A percentile compares a stretch with the other conserved stretches of the same genome.
Evolutionary conservation across 1,139 yeast genomes (phyloP).

Genomic region (Pichia sp.): DNA sequence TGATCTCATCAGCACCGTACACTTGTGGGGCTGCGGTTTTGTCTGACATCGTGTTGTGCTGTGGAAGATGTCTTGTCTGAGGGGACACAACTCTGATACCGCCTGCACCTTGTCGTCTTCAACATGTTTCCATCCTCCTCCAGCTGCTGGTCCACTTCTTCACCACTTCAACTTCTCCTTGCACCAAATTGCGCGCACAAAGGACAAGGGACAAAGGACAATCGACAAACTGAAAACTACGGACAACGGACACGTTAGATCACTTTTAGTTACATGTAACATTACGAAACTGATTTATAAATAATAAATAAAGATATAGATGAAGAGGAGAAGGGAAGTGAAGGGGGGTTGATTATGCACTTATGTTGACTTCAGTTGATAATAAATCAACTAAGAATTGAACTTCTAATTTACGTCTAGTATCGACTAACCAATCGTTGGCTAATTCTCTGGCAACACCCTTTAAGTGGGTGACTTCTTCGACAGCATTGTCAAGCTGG

Average conservation of each 20-base stretch:
- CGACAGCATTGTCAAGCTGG: slow-evolving; percentile 83
- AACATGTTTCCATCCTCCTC: too few relatives aligned
- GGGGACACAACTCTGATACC: too few relatives aligned
- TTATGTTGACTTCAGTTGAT: slow-evolving; percentile 47
- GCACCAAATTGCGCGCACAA: too few relatives aligned
- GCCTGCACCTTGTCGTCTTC: too few relatives aligned
- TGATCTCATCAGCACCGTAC: slow-evolving; percentile 77
- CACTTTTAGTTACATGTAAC: too few relatives aligned
- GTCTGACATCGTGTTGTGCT: slow-evolving; percentile 14
- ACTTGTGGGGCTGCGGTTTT: slow-evolving; percentile 41
- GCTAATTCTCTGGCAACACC: slow-evolving; percentile 95
- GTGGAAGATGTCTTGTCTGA: too few relatives aligned
- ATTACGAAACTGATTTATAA: too few relatives aligned
- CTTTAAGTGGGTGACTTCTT: slow-evolving; percentile 83
- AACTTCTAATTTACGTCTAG: slow-evolving; percentile 85
- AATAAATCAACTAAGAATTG: slow-evolving; percentile 72
- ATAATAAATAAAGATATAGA: not conserved
- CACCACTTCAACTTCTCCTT: too few relatives aligned
- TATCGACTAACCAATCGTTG: slow-evolving; percentile 86
- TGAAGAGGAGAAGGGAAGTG: not conserved
- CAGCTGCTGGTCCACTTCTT: too few relatives aligned
- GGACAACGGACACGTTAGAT: too few relatives aligned
- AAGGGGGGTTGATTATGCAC: slow-evolving; percentile 17
- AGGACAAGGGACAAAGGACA: too few relatives aligned
- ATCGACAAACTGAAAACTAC: too few relatives aligned